Evolutionary conservation across 768 basidiomycete species (phyloP).

Genomic region (Agrocybe pediades): DNA sequence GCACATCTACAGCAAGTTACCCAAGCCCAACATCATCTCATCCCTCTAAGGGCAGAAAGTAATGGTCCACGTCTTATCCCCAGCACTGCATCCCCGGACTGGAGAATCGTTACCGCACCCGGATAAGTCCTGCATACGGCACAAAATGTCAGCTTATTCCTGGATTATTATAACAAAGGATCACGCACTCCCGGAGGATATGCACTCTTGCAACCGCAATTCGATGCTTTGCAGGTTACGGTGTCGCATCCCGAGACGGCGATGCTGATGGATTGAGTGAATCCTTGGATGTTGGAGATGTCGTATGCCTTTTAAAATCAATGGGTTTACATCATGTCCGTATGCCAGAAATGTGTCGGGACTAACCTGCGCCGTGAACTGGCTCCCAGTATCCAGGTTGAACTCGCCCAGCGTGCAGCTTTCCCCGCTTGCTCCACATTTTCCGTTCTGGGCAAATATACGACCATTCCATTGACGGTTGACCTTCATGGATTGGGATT

Average conservation of each 20-base stretch:
- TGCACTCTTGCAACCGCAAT: slow-evolving; percentile 34
- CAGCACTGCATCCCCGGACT: slow-evolving; percentile 36
- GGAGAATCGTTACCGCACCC: slow-evolving; percentile 41
- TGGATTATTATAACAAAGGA: background rate
- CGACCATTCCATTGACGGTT: slow-evolving; percentile 43
- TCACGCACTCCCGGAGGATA: slow-evolving; percentile 34
- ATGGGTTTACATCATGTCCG: background rate
- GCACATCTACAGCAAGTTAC: background rate
- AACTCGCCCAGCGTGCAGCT: slow-evolving; percentile 39
- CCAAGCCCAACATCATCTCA: background rate
- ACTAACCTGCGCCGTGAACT: slow-evolving; percentile 30
- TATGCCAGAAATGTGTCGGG: no score
- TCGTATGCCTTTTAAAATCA: slow-evolving; percentile 34
- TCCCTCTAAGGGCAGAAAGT: slow-evolving; percentile 18
- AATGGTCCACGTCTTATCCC: slow-evolving; percentile 31
- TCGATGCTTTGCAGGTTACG: slow-evolving; percentile 38
- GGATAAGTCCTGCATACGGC: slow-evolving; percentile 27
- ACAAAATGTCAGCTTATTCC: background rate
- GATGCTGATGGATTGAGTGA: slow-evolving; percentile 38
- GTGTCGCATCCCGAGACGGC: slow-evolving; percentile 38
- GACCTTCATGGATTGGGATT: slow-evolving; percentile 28
- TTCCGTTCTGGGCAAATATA: slow-evolving; percentile 36
- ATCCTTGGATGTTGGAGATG: slow-evolving; percentile 46
- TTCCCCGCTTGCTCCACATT: slow-evolving; percentile 37
- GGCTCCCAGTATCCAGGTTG: slow-evolving; percentile 36